Percentiles rank a stretch among this genome's conserved stretches.
Conservation (phyloP, 371 early-diverging fungal species). For the Circinella minor region DNA sequence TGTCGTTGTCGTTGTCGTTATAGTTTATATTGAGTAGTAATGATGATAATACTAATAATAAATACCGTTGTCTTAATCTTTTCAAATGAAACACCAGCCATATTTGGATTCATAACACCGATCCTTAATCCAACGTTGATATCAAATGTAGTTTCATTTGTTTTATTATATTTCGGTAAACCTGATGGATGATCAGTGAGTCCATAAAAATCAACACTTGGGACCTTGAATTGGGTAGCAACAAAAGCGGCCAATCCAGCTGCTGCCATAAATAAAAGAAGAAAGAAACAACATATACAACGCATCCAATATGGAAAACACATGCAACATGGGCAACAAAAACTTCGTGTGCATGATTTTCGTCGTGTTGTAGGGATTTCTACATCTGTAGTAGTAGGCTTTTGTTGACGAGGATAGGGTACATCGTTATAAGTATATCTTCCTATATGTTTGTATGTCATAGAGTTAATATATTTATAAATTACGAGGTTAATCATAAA, state of each 20-base stretch:
- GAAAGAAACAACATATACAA: slow-evolving; percentile 23
- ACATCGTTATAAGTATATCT: not conserved
- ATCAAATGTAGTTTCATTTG: slow-evolving; percentile 12
- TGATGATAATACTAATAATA: not conserved
- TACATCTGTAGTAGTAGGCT: not conserved
- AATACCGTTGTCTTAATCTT: slow-evolving; percentile 37
- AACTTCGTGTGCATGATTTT: not conserved
- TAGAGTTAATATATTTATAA: no score
- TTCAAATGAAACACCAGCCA: slow-evolving; percentile 39
- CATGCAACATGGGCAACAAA: slow-evolving; percentile 25
- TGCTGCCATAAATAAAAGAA: slow-evolving; percentile 23
- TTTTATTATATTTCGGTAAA: slow-evolving; percentile 21
- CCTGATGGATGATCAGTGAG: slow-evolving; percentile 21
- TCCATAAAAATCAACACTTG: slow-evolving; percentile 27
- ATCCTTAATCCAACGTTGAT: slow-evolving; percentile 36
- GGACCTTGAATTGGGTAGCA: slow-evolving; percentile 32
- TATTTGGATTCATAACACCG: slow-evolving; percentile 39
- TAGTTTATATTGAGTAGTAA: no score
- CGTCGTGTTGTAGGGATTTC: not conserved
- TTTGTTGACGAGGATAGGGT: not conserved
- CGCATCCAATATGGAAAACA: slow-evolving; percentile 36
- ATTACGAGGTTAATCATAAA: no score
- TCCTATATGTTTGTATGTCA: no score
- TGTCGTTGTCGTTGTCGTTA: no score
- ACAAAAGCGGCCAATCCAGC: slow-evolving; percentile 21